Percentiles rank a stretch among this genome's conserved stretches.
These are phyloP conservation scores for Fusarium protoensiforme DNA, from an alignment of 2,329 filamentous ascomycete species.

Conservation along the genomic window DNA sequence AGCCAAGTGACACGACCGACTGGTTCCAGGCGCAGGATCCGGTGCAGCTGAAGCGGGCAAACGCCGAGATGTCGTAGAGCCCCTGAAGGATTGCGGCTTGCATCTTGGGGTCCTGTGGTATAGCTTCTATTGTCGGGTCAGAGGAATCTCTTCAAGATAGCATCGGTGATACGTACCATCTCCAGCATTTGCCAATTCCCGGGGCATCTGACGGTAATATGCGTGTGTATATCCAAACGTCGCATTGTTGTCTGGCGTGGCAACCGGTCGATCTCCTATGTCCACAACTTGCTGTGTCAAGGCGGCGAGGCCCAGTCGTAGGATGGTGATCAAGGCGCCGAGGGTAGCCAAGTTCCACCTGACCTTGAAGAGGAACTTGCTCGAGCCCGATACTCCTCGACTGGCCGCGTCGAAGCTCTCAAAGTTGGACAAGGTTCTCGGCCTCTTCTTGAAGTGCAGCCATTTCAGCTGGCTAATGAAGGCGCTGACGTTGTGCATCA, in stretches of 20 bases:
- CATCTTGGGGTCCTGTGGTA: conserved; percentile 10
- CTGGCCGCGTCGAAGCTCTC: conserved; percentile 22
- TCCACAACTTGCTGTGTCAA: conserved; percentile 16
- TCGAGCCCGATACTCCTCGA: conserved; percentile 11
- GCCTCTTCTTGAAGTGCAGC: conserved; percentile 17
- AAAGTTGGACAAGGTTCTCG: neutral
- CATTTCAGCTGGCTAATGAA: conserved; percentile 28
- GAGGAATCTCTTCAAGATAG: neutral
- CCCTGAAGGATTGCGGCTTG: conserved; percentile 20
- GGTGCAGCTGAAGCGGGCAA: conserved; percentile 9
- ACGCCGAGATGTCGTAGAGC: conserved; percentile 13
- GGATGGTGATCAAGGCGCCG: conserved; percentile 18
- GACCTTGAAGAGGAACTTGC: neutral
- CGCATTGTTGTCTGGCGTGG: neutral
- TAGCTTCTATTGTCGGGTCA: neutral
- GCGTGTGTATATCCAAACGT: conserved; percentile 15
- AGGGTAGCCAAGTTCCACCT: conserved; percentile 17
- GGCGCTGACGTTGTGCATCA: conserved; percentile 21
- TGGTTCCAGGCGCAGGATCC: conserved; percentile 15
- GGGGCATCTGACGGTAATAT: neutral
- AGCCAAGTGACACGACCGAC: conserved; percentile 13
- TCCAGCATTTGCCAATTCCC: neutral
- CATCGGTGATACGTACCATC: neutral
- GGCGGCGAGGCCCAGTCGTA: conserved; percentile 1
- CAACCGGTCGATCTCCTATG: neutral